Base-by-base conservation (phyloP, 306 rosid genomes). In the Citrullus amarus region DNA sequence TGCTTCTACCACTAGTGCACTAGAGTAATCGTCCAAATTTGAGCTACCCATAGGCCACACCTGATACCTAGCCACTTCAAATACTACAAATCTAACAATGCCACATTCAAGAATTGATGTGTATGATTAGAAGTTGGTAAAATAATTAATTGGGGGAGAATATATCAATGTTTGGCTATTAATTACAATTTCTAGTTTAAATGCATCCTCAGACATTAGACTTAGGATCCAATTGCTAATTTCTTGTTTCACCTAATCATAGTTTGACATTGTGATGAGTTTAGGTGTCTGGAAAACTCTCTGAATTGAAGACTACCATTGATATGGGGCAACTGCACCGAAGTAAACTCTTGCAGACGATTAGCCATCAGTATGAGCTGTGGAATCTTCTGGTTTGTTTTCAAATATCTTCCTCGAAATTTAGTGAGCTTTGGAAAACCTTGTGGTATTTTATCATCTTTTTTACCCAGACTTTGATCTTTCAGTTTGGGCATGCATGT, bases 341-440 rank as follows among this genome's bases (percentile, higher is more conserved):
- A 76, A 88, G 86, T 72, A 90, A 79, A 81, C 82, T 91, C 70
- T 66, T 93, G 79, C 90, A 86, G 83, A 86, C 86, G 82, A 87
- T 91, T 86, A 93, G 88, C 77, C 74, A 83, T 88, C 87, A 89
- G 65, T 85, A 84, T 80, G 98, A 90, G 86, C 89, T 83, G 68
- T 90, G 97, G 97, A 90, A 84, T 79, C 80, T 88, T 84, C 85
- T 82, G 98, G 98, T 93, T 78, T 83, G 92, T 85, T 80, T 25
- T 75, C 9, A 65, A 25, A 68, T 65, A 36, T 80, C 79, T 66
- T 60, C 79, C 75, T 81, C 16, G 36, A 46, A 61, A 66, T 81
- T 75, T 38, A 70, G 77, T 74, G 70, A 82, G 79, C 51, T 62
- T 30, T 80, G 66, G n/a, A 36, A 68, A 55, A 54, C 50, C 51